phyloP scores from a whole-genome alignment of 1,139 yeast species.

The Candida tunisiensis region DNA sequence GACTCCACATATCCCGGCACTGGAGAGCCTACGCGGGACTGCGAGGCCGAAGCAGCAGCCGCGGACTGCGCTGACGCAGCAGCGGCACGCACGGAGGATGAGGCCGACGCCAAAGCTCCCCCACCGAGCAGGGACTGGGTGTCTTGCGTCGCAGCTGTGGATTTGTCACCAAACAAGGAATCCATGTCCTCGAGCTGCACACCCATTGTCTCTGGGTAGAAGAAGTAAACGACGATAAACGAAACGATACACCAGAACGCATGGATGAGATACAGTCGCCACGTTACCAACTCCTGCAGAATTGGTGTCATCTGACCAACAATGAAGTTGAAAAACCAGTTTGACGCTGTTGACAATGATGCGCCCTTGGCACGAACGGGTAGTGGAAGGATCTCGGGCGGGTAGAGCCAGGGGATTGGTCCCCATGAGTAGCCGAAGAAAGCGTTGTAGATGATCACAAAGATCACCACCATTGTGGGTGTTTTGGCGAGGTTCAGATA shows the following conservation, averaged over 20 bases:
- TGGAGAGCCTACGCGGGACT: no score
- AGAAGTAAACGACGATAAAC: constrained; percentile 44
- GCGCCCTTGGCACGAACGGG: constrained; percentile 88
- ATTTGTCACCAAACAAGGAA: constrained; percentile 52
- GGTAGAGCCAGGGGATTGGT: constrained; percentile 89
- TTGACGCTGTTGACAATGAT: constrained; percentile 77
- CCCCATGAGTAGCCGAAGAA: constrained; percentile 85
- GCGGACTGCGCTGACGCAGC: no score
- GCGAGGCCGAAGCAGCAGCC: no score
- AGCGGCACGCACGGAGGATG: no score
- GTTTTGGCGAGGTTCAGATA: constrained; percentile 42
- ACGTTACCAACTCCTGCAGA: constrained; percentile 54
- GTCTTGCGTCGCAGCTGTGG: constrained; percentile 16
- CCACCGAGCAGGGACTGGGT: constrained; percentile 9
- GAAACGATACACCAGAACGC: constrained; percentile 63
- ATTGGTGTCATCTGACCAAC: constrained; percentile 89
- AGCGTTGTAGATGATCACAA: constrained; percentile 68
- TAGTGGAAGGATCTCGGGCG: constrained; percentile 76
- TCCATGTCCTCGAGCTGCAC: constrained; percentile 83
- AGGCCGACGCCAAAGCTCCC: no score
- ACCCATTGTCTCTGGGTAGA: constrained; percentile 86
- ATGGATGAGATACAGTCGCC: constrained; percentile 73
- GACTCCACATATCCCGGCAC: no score
- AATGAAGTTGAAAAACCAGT: constrained; percentile 87
- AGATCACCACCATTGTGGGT: constrained; percentile 53